Evolutionary conservation across 2,329 filamentous ascomycete species (phyloP).

Genomic region (Corinectria fuckeliana): DNA sequence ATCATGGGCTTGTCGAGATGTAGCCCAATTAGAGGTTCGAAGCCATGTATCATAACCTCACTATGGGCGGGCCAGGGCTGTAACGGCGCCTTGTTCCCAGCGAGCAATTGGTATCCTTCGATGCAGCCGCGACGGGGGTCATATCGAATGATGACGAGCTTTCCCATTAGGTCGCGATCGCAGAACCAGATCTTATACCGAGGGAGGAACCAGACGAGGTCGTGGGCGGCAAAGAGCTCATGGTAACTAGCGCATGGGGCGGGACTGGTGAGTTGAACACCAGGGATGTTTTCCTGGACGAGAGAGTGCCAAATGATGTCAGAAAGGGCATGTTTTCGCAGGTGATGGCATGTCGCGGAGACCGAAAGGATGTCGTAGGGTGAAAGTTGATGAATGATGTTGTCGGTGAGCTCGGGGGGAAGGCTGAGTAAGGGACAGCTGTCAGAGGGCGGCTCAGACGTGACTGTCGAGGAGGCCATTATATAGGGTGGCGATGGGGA

Average conservation of each 20-base stretch:
- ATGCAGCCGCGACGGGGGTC: conserved; percentile 76
- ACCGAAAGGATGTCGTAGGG: conserved; percentile 67
- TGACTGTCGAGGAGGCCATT: not conserved
- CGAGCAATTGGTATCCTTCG: conserved; percentile 79
- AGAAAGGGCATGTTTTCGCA: conserved; percentile 65
- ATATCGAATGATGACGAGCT: conserved; percentile 78
- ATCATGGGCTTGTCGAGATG: conserved; percentile 78
- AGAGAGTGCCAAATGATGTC: conserved; percentile 76
- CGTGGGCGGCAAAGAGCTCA: conserved; percentile 74
- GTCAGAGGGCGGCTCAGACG: not conserved
- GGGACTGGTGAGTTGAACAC: conserved; percentile 57
- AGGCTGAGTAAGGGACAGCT: conserved; percentile 57
- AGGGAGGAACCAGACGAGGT: conserved; percentile 85
- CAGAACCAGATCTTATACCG: conserved; percentile 86
- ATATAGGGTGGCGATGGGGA: conserved; percentile 1
- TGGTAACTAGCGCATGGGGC: conserved; percentile 69
- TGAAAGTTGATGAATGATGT: conserved; percentile 71
- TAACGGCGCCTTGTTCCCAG: conserved; percentile 61
- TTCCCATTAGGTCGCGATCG: conserved; percentile 75
- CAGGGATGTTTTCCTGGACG: conserved; percentile 72
- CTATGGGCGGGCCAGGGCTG: conserved; percentile 70
- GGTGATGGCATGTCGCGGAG: conserved; percentile 65
- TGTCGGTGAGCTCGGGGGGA: conserved; percentile 76
- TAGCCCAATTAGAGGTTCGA: conserved; percentile 72
- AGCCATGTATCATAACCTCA: conserved; percentile 73